Conservation (phyloP, 306 rosid genomes). For the Lathyrus oleraceus region DNA sequence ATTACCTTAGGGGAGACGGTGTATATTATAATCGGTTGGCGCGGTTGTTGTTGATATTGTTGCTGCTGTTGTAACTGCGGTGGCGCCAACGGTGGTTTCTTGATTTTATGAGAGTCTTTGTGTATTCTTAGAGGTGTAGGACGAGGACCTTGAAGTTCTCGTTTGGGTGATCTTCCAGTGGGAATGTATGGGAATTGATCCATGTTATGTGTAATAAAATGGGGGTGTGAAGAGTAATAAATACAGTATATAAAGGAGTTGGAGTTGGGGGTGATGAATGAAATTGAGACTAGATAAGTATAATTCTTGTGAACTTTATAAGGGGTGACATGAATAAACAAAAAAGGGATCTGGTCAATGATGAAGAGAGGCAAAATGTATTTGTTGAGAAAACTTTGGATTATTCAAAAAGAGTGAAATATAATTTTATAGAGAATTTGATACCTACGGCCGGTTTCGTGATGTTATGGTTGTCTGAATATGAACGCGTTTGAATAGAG, state of each 20-base stretch:
- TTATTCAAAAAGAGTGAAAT: slow-evolving; percentile 4
- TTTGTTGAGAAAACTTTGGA: slow-evolving; percentile 38
- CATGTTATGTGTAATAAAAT: slow-evolving; percentile 25
- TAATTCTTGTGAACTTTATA: slow-evolving; percentile 24
- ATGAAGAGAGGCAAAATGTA: neutral
- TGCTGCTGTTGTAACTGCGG: neutral
- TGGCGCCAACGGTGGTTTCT: slow-evolving; percentile 66
- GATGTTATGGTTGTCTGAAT: slow-evolving; percentile 51
- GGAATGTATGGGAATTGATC: slow-evolving; percentile 36
- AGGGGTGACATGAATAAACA: slow-evolving; percentile 32
- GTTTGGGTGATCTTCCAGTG: slow-evolving; percentile 57
- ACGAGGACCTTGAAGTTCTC: slow-evolving; percentile 80
- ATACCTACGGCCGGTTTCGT: slow-evolving; percentile 59
- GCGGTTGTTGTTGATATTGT: slow-evolving; percentile 39
- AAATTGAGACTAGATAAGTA: slow-evolving; percentile 17
- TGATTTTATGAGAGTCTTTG: slow-evolving; percentile 78
- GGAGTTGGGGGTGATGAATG: neutral
- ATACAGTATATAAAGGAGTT: neutral
- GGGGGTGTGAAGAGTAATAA: neutral
- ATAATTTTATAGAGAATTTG: neutral
- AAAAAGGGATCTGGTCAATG: slow-evolving; percentile 51
- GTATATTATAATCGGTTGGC: slow-evolving; percentile 77
- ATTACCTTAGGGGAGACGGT: slow-evolving; percentile 77
- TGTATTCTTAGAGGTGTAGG: slow-evolving; percentile 67
- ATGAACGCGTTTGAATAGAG: slow-evolving; percentile 43